Percentiles rank a stretch among this genome's conserved stretches.
Evolutionary conservation across 2,329 filamentous ascomycete genomes (phyloP).

Genomic region (Cercospora brassicicola): DNA sequence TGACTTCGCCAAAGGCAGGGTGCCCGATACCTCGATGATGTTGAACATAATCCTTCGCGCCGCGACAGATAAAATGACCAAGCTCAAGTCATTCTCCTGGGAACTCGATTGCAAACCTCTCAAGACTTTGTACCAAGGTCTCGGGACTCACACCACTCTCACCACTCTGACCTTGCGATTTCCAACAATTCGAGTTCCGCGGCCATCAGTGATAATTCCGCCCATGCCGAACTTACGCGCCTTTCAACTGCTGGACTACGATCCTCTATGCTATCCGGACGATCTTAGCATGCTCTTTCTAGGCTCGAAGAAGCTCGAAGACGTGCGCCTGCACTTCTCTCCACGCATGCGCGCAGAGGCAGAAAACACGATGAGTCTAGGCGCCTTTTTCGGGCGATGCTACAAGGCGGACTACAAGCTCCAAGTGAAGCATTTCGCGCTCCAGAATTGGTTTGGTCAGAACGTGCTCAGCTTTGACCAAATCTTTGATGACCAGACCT

Average conservation of each 20-base stretch:
- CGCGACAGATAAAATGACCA: slow-evolving; percentile 59
- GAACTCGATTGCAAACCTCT: slow-evolving; percentile 62
- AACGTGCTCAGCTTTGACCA: slow-evolving; percentile 51
- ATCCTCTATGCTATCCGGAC: slow-evolving; percentile 64
- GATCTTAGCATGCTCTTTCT: slow-evolving; percentile 59
- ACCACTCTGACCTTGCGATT: slow-evolving; percentile 58
- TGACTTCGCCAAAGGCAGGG: slow-evolving; percentile 59
- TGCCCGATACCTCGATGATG: slow-evolving; percentile 66
- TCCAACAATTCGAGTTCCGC: slow-evolving; percentile 56
- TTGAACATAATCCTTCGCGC: slow-evolving; percentile 61
- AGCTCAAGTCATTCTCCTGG: slow-evolving; percentile 60
- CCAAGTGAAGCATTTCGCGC: slow-evolving; percentile 51
- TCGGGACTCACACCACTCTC: slow-evolving; percentile 53
- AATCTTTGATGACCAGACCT: slow-evolving; percentile 44
- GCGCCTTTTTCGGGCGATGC: slow-evolving; percentile 58
- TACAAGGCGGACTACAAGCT: slow-evolving; percentile 50
- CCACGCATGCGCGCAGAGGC: slow-evolving; percentile 61
- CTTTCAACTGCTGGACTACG: slow-evolving; percentile 60
- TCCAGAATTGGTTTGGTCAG: slow-evolving; percentile 60
- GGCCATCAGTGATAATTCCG: slow-evolving; percentile 58
- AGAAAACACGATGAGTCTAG: slow-evolving; percentile 57
- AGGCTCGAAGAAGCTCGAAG: slow-evolving; percentile 55
- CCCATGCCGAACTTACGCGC: slow-evolving; percentile 56
- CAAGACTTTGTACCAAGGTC: slow-evolving; percentile 58
- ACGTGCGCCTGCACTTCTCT: slow-evolving; percentile 60